Evolutionary conservation across 352 stramenopile species (phyloP), one percentile per base, ranked within the genome.

Genomic region (Phytophthora ramorum): DNA sequence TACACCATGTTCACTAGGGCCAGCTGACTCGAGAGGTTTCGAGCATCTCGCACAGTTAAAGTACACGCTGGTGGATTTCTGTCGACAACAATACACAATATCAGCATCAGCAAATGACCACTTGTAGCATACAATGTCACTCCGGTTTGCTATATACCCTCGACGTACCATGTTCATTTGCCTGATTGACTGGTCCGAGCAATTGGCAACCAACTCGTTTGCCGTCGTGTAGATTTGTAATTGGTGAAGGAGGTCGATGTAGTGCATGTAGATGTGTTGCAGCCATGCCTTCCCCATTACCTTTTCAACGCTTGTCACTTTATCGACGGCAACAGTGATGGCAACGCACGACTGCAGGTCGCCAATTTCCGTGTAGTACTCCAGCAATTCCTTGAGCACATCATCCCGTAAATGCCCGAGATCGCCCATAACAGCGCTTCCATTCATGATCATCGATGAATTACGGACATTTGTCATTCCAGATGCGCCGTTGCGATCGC

Each of bases 181-280:
- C n/a, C 89, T 83, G 62, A 97, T 96, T 1, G 87, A 93, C 24
- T 77, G 71, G 58, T 97, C 89, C 1, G 87, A 79, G 53, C 87
- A 96, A 59, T 92, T 88, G 3, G 81, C 66, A 17, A 97, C 87
- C n/a, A 97, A 63, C 37, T 96, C 80, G 56, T 96, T 96, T 13
- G 91, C 91, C 14, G 87, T 85, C 10, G 88, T 86, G 61, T 93
- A 97, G 49, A 97, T 90, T n/a, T 80, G 87, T 22, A 97, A 58
- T 46, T 95, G 87, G 57, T 96, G 89, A 6, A 95, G 76, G 22
- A 96, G 63, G 58, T 96, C 89, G 50, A 96, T 93, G 63, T 96
- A 96, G 63, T 95, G 87, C 89, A 96, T 96, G 53, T 92, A 93
- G 49, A 92, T 93, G 48, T 97, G 91, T 71, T 97, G 91, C 40